Evolutionary conservation across 768 basidiomycete species (phyloP), one percentile per base, ranked within the genome.

Genomic region (Leccinum longicurvipes): DNA sequence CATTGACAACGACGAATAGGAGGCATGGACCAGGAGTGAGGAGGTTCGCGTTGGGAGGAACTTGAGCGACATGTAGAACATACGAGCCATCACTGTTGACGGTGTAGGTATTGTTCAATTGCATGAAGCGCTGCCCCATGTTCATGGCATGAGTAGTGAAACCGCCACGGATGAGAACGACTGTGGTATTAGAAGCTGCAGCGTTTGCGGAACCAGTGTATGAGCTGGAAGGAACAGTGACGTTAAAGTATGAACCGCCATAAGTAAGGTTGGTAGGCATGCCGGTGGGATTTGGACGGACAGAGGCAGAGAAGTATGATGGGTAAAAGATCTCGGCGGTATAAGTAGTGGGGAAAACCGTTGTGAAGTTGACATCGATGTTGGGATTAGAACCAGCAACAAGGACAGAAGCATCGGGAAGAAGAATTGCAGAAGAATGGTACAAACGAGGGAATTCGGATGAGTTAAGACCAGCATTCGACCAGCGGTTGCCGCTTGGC

Each of bases 361-460:
- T 81, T 34, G 76, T 72, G 34, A 73, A 54, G 64, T 90, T 91
- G 60, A 88, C 86, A 64, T 98, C 94, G 47, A 91, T 79, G 68
- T 95, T 96, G 15, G 95, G 94, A 74, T 98, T 98, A 28, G 91
- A 93, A 11, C 96, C 96, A 42, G 91, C 93, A 60, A 96, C 82
- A 42, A 97, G 72, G 45, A 98, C 85, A 2, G 90, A 90, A 0
- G 82, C 91, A 58, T 90, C 93, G 21, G 93, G 87, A 28, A 98
- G 84, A 42, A 98, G 82, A 11, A 95, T 79, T 17, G 93, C 94
- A 2, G 85, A 84, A 2, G 93, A 96, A 73, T 98, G 95, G 74
- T 98, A 98, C 66, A 98, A 75, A 57, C 95, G 84, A 49, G 93
- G 76, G 58, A 94, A 86, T 21, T 66, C 76, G 2, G 90, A 86